These are phyloP conservation scores for Beta vulgaris DNA, from an alignment of 148 eudicot species.

Conservation along the genomic window DNA sequence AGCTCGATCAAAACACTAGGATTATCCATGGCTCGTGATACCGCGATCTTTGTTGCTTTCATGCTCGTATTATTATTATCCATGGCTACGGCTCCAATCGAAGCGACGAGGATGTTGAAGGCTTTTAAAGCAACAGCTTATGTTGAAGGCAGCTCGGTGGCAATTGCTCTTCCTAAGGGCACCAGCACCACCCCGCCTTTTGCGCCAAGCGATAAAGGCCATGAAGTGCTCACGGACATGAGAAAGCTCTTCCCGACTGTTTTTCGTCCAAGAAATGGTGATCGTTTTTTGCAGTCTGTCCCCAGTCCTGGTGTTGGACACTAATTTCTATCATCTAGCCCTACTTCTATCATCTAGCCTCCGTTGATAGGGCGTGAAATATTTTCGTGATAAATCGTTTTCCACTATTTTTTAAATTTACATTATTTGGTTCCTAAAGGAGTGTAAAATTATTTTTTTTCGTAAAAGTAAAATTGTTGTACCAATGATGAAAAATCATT, in stretches of 20 bases:
- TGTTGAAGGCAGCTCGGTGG: background rate
- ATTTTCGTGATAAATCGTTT: no score
- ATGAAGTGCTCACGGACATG: background rate
- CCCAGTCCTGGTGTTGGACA: constrained; percentile 34
- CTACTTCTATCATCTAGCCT: no score
- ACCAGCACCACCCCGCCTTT: background rate
- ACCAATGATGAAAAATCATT: no score
- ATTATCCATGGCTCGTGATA: background rate
- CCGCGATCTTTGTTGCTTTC: background rate
- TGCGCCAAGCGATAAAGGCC: background rate
- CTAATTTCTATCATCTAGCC: background rate
- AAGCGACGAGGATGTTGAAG: constrained; percentile 14
- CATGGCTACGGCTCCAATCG: background rate
- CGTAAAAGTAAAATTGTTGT: no score
- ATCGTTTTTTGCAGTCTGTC: constrained; percentile 22
- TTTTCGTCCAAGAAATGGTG: background rate
- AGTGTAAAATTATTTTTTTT: no score
- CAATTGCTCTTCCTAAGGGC: constrained; percentile 13
- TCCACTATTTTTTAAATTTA: no score
- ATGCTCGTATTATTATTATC: constrained; percentile 6
- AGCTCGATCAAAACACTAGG: no score
- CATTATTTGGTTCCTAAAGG: no score
- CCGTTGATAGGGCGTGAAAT: no score
- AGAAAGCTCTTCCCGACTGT: background rate
- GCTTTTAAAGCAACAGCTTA: background rate